Conservation (phyloP, 371 early-diverging fungal genomes). For the Enteropsectra breve region DNA sequence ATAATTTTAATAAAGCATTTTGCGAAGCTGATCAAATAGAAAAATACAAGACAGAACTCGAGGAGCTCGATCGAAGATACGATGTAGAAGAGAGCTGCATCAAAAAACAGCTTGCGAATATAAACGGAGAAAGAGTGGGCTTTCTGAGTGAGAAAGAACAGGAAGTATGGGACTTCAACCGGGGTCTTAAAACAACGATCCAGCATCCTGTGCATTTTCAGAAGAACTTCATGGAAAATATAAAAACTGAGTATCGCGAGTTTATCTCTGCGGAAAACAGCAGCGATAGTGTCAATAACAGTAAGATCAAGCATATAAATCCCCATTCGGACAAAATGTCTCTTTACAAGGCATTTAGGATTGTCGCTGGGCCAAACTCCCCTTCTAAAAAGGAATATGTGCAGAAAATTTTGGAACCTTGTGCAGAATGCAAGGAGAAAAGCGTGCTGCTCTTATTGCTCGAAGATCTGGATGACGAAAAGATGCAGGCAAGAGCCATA, state of each 20-base stretch:
- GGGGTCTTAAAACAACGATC: not conserved
- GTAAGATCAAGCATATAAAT: not conserved
- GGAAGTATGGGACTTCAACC: not conserved
- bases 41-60: constrained; percentile 14
- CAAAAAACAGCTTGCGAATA: constrained; percentile 15
- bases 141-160: not conserved
- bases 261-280: not conserved
- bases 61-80: constrained; percentile 1
- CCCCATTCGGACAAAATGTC: not conserved
- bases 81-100: constrained; percentile 9
- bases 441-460: not conserved
- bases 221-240: not conserved
- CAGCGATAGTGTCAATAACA: not conserved
- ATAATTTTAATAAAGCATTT: constrained; percentile 32
- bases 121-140: not conserved
- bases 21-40: constrained; percentile 17
- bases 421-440: constrained; percentile 2
- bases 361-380: not conserved
- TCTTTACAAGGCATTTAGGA: not conserved
- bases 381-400: not conserved
- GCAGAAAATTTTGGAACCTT: not conserved
- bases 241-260: not conserved
- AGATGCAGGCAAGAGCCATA: too few relatives aligned
- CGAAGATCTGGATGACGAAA: not conserved
- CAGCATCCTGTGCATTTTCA: not conserved